A percentile compares a stretch with the other conserved stretches of the same genome.
phyloP scores from a whole-genome alignment of 1,284 basidiomycete species.

The Leccinum pachyderme region DNA sequence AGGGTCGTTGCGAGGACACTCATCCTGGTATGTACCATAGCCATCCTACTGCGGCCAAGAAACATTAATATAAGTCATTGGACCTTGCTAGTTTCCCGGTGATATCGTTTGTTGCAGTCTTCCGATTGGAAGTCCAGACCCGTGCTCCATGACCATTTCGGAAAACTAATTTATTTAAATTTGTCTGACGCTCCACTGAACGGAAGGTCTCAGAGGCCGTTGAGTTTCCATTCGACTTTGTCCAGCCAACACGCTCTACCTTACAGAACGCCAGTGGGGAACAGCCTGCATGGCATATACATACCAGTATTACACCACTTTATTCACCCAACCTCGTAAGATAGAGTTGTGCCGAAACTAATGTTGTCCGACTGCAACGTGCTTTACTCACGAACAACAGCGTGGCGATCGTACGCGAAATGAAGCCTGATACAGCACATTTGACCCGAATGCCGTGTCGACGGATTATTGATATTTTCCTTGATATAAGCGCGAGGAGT shows the following conservation, averaged over 20 bases:
- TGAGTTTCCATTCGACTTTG: no score
- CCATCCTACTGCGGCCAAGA: not conserved
- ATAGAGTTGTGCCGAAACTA: not conserved
- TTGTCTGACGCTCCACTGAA: no score
- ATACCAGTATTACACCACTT: not conserved
- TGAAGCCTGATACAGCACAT: not conserved
- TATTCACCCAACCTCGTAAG: not conserved
- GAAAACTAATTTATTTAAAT: not conserved
- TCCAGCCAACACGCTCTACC: not conserved
- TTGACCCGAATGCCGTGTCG: not conserved
- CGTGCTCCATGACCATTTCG: not conserved
- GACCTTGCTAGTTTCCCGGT: not conserved
- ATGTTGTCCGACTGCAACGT: constrained; percentile 1
- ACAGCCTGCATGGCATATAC: not conserved
- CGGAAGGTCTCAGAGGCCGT: no score
- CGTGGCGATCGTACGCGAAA: not conserved
- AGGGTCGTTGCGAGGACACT: not conserved
- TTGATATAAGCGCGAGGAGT: not conserved
- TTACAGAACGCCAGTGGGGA: not conserved
- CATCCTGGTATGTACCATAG: not conserved
- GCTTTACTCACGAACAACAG: not conserved
- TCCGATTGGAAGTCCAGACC: not conserved
- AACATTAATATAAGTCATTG: not conserved
- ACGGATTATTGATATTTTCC: not conserved
- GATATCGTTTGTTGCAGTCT: not conserved